Base-by-base conservation (phyloP, 306 rosid genomes). In the Citrullus amarus region DNA sequence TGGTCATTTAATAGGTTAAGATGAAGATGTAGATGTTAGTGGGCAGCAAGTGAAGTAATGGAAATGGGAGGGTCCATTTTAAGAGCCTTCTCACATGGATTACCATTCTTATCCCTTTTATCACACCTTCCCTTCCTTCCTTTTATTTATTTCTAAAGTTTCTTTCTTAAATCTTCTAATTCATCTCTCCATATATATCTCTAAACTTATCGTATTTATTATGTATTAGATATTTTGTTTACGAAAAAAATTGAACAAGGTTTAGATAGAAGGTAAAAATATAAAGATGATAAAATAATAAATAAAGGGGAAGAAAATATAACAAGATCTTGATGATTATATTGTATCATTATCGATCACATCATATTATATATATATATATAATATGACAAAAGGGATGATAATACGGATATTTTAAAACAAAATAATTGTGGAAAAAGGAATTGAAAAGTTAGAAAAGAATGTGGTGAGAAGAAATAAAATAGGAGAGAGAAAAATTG, bases 21-120 rank as follows among this genome's bases (percentile, higher is more conserved):
- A 50, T 76, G 43, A 39, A 82, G 88, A 83, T 80, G 79, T 55
- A 76, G 86, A 81, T 75, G 87, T 82, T 85, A 81, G 90, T 82
- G 88, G 87, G 83, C 79, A 83, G 76, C 92, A 87, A 85, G 89
- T 85, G 90, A 86, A 79, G 82, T 50, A 77, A 44, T 76, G 83
- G 80, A 46, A 70, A 44, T 12, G n/a, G 6, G 82, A 79, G 86
- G 91, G 89, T 76, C 91, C 93, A 76, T 55, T 30, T 72, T 36
- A 46, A 32, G 22, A 48, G 13, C 57, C 73, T 71, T 25, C 76
- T 48, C 76, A 71, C 76, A 71, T 71, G 76, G 59, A 72, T 72
- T 72, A 72, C 43, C 44, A 48, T 72, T 50, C 61, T 17, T 51
- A 72, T 72, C 60, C 60, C 59, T 28, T 72, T 50, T 16, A 13